Evolutionary conservation across 2,329 filamentous ascomycete genomes (phyloP).

Genomic region (Clonostachys chloroleuca): DNA sequence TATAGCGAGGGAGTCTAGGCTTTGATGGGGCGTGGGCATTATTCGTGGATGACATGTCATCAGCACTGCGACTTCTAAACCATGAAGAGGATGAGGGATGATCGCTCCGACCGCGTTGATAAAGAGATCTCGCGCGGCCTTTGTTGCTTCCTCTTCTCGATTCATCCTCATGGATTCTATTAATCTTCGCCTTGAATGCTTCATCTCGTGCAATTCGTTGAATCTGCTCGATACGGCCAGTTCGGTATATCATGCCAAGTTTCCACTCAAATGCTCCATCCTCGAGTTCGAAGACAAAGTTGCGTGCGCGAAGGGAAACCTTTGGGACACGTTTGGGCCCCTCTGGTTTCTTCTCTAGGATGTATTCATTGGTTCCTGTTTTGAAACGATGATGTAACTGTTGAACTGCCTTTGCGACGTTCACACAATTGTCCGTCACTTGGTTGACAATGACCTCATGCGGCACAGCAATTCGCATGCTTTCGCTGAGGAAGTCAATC

Average conservation of each 20-base stretch:
- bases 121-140: slow-evolving; percentile 49
- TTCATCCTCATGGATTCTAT: slow-evolving; percentile 74
- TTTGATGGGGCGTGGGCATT: slow-evolving; percentile 20
- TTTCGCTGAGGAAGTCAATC: slow-evolving; percentile 79
- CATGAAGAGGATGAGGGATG: slow-evolving; percentile 20
- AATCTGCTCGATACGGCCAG: slow-evolving; percentile 82
- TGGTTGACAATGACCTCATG: slow-evolving; percentile 87
- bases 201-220: slow-evolving; percentile 87
- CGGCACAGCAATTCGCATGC: slow-evolving; percentile 81
- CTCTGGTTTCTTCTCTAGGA: slow-evolving; percentile 80
- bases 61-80: slow-evolving; percentile 52
- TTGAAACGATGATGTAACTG: slow-evolving; percentile 93
- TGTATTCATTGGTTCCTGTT: slow-evolving; percentile 83
- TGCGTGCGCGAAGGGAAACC: slow-evolving; percentile 75
- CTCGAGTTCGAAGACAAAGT: slow-evolving; percentile 86
- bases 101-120: slow-evolving; percentile 26
- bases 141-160: slow-evolving; percentile 47
- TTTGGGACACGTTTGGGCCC: slow-evolving; percentile 83
- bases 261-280: slow-evolving; percentile 98
- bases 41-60: slow-evolving; percentile 28
- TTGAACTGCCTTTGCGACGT: slow-evolving; percentile 78
- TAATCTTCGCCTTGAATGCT: slow-evolving; percentile 82
- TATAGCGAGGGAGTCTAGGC: slow-evolving; percentile 60
- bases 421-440: slow-evolving; percentile 90
- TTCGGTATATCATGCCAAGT: slow-evolving; percentile 86